Conservation (phyloP, 306 rosid genomes). For the Pueraria montana region DNA sequence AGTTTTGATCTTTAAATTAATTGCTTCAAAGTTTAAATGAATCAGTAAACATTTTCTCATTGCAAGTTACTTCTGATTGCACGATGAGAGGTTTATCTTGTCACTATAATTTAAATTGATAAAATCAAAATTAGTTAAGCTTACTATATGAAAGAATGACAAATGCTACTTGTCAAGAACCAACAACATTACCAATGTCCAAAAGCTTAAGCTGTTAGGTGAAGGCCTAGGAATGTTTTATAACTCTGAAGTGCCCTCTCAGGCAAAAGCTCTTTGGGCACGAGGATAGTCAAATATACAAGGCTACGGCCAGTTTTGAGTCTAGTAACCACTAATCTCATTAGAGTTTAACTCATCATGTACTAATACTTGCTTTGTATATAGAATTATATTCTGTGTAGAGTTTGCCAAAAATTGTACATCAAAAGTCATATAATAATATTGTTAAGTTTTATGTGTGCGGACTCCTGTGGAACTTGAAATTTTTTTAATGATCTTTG, state of each 20-base stretch:
- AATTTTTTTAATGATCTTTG: slow-evolving; percentile 45
- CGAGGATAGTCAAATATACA: neutral
- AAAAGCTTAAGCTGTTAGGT: slow-evolving; percentile 5
- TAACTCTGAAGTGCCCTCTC: neutral
- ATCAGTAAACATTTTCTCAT: slow-evolving; percentile 27
- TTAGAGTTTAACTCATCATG: neutral
- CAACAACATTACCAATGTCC: neutral
- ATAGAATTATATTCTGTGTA: neutral
- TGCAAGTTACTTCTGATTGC: slow-evolving; percentile 27
- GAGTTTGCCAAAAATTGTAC: neutral
- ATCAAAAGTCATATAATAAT: slow-evolving; percentile 4
- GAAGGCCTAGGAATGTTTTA: slow-evolving; percentile 2
- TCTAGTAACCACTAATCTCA: neutral
- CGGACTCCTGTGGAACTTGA: slow-evolving; percentile 35
- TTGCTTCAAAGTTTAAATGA: slow-evolving; percentile 25
- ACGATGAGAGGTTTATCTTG: neutral
- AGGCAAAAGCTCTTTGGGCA: neutral
- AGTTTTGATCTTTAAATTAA: slow-evolving; percentile 15
- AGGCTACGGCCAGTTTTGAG: neutral
- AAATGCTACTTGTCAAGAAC: slow-evolving; percentile 25
- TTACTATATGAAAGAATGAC: neutral
- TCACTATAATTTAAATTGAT: slow-evolving; percentile 6
- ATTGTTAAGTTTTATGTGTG: slow-evolving; percentile 24
- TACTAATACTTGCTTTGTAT: neutral
- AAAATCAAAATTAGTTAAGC: neutral